Conservation (phyloP, 805 yeast genomes). For the Yarrowia hollandica region DNA sequence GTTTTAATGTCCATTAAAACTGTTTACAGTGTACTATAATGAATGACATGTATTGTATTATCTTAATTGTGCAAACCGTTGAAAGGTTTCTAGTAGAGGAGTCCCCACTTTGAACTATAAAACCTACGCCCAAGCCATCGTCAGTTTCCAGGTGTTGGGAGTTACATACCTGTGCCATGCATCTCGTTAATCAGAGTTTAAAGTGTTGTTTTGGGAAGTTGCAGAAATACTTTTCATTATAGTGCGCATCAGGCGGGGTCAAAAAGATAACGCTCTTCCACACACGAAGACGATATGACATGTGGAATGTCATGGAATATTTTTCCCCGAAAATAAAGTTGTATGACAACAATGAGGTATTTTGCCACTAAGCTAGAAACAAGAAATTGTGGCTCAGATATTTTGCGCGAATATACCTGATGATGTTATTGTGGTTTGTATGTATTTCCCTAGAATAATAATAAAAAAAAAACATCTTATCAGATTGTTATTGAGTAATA, state of each 20-base stretch:
- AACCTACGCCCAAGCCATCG: no score
- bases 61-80: not conserved
- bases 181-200: conserved; percentile 12
- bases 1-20: conserved; percentile 21
- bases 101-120: no score
- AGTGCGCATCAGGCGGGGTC: not conserved
- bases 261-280: conserved; percentile 4
- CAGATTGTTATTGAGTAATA: no score
- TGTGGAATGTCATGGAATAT: not conserved
- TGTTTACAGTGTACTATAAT: conserved; percentile 20
- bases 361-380: conserved; percentile 14
- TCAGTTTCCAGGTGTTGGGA: conserved; percentile 1
- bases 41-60: conserved; percentile 15
- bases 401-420: no score
- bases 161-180: not conserved
- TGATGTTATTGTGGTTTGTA: no score
- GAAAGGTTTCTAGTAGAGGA: no score
- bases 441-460: no score
- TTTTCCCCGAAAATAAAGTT: not conserved
- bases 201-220: not conserved
- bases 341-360: not conserved
- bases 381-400: no score
- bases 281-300: not conserved
- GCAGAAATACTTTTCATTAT: conserved; percentile 1
- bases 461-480: no score